phyloP scores from a whole-genome alignment of 495 filamentous ascomycete genomes.

The Pseudevernia furfuracea region DNA sequence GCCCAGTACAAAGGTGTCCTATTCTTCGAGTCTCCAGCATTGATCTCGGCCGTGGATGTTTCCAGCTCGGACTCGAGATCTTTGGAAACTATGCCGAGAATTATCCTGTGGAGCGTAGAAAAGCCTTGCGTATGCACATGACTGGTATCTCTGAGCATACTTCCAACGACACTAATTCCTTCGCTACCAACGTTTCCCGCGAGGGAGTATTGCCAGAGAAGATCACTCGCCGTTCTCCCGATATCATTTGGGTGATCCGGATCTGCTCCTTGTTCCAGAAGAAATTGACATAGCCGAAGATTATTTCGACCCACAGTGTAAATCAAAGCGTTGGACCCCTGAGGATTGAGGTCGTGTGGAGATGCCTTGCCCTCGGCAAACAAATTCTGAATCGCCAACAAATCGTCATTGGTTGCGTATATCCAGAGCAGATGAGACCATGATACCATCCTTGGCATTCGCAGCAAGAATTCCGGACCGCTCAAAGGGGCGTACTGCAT shows the following conservation, averaged over 20 bases:
- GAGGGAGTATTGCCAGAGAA: conserved; percentile 9
- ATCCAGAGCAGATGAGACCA: conserved; percentile 17
- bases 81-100: conserved; percentile 15
- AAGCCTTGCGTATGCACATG: conserved; percentile 11
- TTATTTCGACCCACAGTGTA: conserved; percentile 11
- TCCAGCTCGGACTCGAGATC: conserved; percentile 12
- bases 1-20: conserved; percentile 24
- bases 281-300: background rate
- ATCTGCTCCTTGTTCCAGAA: conserved; percentile 20
- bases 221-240: conserved; percentile 6
- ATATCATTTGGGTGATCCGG: conserved; percentile 6
- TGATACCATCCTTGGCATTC: conserved; percentile 12
- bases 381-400: conserved; percentile 20
- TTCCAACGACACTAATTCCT: background rate
- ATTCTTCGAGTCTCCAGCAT: conserved; percentile 14
- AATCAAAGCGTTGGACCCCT: conserved; percentile 7
- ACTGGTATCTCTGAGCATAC: conserved; percentile 8
- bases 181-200: conserved; percentile 1
- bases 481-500: conserved; percentile 8
- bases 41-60: conserved; percentile 10
- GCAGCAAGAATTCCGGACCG: conserved; percentile 12
- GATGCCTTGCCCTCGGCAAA: conserved; percentile 26
- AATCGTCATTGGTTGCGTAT: conserved; percentile 14
- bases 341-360: conserved; percentile 22
- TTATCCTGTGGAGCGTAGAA: conserved; percentile 18